These are phyloP conservation scores for Lactarius vividus DNA, from an alignment of 768 basidiomycete genomes.

Conservation along the genomic window DNA sequence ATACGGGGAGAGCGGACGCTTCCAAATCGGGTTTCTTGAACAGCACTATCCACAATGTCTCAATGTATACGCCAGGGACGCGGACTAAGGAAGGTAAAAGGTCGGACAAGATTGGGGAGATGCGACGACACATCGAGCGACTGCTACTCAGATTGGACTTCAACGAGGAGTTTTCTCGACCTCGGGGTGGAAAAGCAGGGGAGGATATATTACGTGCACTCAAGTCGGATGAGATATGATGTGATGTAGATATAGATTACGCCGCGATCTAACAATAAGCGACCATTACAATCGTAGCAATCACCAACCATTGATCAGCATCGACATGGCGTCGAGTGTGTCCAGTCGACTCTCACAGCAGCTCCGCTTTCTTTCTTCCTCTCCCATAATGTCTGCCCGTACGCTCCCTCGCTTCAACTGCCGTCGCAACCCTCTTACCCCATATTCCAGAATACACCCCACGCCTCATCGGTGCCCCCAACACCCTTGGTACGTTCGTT, in stretches of 20 bases:
- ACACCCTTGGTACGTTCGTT: slow-evolving; percentile 79
- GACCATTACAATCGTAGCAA: neutral
- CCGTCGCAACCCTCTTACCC: slow-evolving; percentile 7
- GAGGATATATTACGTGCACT: slow-evolving; percentile 45
- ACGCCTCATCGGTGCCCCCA: slow-evolving; percentile 81
- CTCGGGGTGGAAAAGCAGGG: slow-evolving; percentile 29
- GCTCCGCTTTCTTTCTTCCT: slow-evolving; percentile 53
- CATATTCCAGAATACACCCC: slow-evolving; percentile 56
- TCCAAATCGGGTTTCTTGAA: slow-evolving; percentile 71
- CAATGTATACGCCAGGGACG: slow-evolving; percentile 42
- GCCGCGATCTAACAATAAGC: slow-evolving; percentile 5
- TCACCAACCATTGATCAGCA: neutral
- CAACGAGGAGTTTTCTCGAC: slow-evolving; percentile 67
- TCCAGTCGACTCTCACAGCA: slow-evolving; percentile 58
- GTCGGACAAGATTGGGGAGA: slow-evolving; percentile 60
- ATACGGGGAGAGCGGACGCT: slow-evolving; percentile 57
- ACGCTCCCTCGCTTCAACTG: slow-evolving; percentile 34
- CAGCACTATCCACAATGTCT: slow-evolving; percentile 45
- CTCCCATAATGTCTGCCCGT: slow-evolving; percentile 55
- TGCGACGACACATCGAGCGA: slow-evolving; percentile 78
- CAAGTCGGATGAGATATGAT: slow-evolving; percentile 21
- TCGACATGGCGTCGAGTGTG: slow-evolving; percentile 17
- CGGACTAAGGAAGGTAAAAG: slow-evolving; percentile 50
- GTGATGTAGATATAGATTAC: slow-evolving; percentile 13
- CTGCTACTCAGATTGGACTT: slow-evolving; percentile 81